Base-by-base conservation (phyloP, 192 early-diverging fungal genomes). In the Chytriomyces confervae region DNA sequence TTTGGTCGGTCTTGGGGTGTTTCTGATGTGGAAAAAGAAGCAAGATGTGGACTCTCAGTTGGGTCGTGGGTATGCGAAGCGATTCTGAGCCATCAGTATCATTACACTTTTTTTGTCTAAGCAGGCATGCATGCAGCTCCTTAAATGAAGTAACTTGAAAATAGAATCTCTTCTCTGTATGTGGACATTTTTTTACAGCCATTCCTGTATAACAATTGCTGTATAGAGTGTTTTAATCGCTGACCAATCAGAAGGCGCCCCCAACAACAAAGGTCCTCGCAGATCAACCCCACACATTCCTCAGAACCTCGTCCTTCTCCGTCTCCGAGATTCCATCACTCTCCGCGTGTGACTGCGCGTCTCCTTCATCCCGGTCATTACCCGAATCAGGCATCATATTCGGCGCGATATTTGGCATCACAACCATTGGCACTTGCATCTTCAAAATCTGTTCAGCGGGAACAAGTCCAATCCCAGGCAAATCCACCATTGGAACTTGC, bases 391-490 rank as follows among this genome's bases (percentile, higher is more conserved):
- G 20, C 36, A 61, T 27, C 43, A 7, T 8, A 45, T 18, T 8
- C 10, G 60, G 13, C 10, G 20, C 8, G 10, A 71, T 50, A 9
- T 9, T 23, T 60, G 72, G 72, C 72, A 74, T 74, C 61, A 74
- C 53, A 36, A 77, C 66, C 76, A 77, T 77, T 23, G 76, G 76
- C n/a, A 77, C 67, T 16, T 36, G 20, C 76, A 77, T 77, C 48
- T 69, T 69, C 53, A 77, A 20, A 43, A 77, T 62, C 68, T 77
- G 76, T 24, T 69, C 76, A 6, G 67, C 76, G 16, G 76, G 76
- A 51, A 77, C 76, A 6, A 69, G 61, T 7, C 76, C 76, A 57
- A 77, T 69, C 16, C 76, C 76, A 27, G 76, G 67, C 45, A 77
- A 24, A 11, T 67, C 76, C 16, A 69, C 76, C 66, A 77, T 69